phyloP scores from a whole-genome alignment of 257 asterid species.

The Fraxinus pennsylvanica region DNA sequence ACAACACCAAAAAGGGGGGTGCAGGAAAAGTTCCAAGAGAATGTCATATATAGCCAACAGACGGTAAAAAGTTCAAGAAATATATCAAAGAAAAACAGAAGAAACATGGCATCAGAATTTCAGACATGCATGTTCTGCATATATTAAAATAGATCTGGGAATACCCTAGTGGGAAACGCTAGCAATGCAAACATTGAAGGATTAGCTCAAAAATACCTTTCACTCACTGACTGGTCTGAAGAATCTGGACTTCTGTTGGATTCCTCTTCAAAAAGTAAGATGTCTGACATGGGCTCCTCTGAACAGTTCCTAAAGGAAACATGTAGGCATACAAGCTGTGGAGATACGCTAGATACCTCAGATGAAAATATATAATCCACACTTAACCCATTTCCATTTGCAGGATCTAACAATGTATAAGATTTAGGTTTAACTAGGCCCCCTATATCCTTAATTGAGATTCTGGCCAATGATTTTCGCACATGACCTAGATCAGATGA shows the following conservation, averaged over 20 bases:
- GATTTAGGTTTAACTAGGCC: slow-evolving; percentile 70
- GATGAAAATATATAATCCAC: slow-evolving; percentile 69
- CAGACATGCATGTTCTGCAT: neutral
- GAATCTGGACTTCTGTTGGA: slow-evolving; percentile 45
- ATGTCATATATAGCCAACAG: slow-evolving; percentile 10
- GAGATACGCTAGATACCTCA: slow-evolving; percentile 68
- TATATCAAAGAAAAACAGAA: neutral
- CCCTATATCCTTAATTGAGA: slow-evolving; percentile 79
- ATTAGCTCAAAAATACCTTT: slow-evolving; percentile 44
- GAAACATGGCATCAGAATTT: slow-evolving; percentile 16
- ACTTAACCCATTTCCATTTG: slow-evolving; percentile 78
- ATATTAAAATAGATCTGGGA: neutral
- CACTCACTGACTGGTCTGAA: slow-evolving; percentile 54
- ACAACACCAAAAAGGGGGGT: neutral
- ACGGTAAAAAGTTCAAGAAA: slow-evolving; percentile 5
- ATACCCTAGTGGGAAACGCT: neutral
- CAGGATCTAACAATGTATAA: slow-evolving; percentile 67
- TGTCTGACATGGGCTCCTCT: slow-evolving; percentile 60
- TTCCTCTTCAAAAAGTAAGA: slow-evolving; percentile 68
- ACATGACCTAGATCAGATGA: slow-evolving; percentile 44
- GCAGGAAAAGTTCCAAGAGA: slow-evolving; percentile 18
- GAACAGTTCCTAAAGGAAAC: slow-evolving; percentile 69
- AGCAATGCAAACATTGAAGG: slow-evolving; percentile 17
- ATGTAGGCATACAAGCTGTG: slow-evolving; percentile 62
- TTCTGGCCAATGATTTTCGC: slow-evolving; percentile 72